Percentiles rank a stretch among this genome's conserved stretches.
Evolutionary conservation across 352 stramenopile species (phyloP).

Genomic region (Globisporangium yorkense): DNA sequence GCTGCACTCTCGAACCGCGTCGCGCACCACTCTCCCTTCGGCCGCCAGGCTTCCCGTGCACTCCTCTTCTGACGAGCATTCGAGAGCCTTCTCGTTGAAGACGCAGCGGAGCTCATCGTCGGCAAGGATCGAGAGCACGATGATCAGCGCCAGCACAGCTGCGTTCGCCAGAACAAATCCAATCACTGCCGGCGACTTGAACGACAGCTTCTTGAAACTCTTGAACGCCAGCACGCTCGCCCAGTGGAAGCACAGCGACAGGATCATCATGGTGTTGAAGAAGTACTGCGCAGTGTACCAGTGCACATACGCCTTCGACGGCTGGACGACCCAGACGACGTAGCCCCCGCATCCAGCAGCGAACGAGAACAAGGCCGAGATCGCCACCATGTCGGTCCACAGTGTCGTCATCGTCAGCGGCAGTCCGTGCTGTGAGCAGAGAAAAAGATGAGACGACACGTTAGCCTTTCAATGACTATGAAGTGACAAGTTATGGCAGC

Average conservation of each 20-base stretch:
- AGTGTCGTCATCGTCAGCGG: slow-evolving; percentile 76
- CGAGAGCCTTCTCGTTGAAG: slow-evolving; percentile 53
- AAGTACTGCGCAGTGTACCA: slow-evolving; percentile 86
- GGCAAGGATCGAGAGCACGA: slow-evolving; percentile 44
- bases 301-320: slow-evolving; percentile 80
- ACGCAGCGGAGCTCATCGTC: slow-evolving; percentile 66
- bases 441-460: not conserved
- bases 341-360: slow-evolving; percentile 70
- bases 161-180: slow-evolving; percentile 60
- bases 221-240: slow-evolving; percentile 80
- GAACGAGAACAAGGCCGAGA: slow-evolving; percentile 78
- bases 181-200: slow-evolving; percentile 74
- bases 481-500: not conserved
- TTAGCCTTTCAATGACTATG: not conserved
- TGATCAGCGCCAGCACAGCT: slow-evolving; percentile 60
- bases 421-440: slow-evolving; percentile 44
- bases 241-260: slow-evolving; percentile 87
- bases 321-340: slow-evolving; percentile 79
- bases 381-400: slow-evolving; percentile 85
- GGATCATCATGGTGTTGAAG: slow-evolving; percentile 84
- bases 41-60: slow-evolving; percentile 53
- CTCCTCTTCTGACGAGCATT: slow-evolving; percentile 48
- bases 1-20: slow-evolving; percentile 59
- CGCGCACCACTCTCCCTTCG: slow-evolving; percentile 58
- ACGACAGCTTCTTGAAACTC: slow-evolving; percentile 83